phyloP scores from a whole-genome alignment of 352 stramenopile genomes.

The Phytophthora colocasiae region DNA sequence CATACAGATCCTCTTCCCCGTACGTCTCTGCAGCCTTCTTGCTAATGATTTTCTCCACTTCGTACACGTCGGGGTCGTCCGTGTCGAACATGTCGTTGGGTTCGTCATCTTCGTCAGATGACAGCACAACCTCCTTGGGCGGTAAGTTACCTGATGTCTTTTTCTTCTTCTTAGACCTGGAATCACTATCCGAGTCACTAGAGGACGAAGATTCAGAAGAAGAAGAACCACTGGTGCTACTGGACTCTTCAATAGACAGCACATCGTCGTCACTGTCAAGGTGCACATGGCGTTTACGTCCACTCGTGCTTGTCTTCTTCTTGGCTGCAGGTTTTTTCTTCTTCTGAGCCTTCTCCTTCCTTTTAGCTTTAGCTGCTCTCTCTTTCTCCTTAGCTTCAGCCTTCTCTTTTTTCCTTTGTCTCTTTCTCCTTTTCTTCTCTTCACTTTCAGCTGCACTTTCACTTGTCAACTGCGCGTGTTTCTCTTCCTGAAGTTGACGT shows the following conservation, averaged over 20 bases:
- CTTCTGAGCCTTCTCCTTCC: slow-evolving; percentile 31
- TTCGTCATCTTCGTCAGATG: slow-evolving; percentile 78
- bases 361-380: slow-evolving; percentile 2
- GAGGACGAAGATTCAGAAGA: slow-evolving; percentile 40
- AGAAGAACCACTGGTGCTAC: slow-evolving; percentile 32
- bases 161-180: slow-evolving; percentile 43
- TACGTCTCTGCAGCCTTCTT: slow-evolving; percentile 57
- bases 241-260: slow-evolving; percentile 38
- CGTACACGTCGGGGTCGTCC: slow-evolving; percentile 83
- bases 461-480: slow-evolving; percentile 48
- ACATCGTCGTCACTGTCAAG: slow-evolving; percentile 45
- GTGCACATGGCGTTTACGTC: slow-evolving; percentile 29
- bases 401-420: slow-evolving; percentile 35
- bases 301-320: slow-evolving; percentile 5
- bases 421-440: slow-evolving; percentile 35
- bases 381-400: slow-evolving; percentile 19
- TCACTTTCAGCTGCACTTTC: slow-evolving; percentile 27
- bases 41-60: slow-evolving; percentile 76
- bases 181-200: slow-evolving; percentile 45
- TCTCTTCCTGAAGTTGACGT: slow-evolving; percentile 47
- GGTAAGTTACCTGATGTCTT: slow-evolving; percentile 60
- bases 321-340: slow-evolving; percentile 16
- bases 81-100: slow-evolving; percentile 81
- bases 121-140: slow-evolving; percentile 65
- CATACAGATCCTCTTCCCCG: slow-evolving; percentile 70